Evolutionary conservation across 2,329 filamentous ascomycete species (phyloP), one percentile per base, ranked within the genome.

Genomic region (Aureobasidium sp.): DNA sequence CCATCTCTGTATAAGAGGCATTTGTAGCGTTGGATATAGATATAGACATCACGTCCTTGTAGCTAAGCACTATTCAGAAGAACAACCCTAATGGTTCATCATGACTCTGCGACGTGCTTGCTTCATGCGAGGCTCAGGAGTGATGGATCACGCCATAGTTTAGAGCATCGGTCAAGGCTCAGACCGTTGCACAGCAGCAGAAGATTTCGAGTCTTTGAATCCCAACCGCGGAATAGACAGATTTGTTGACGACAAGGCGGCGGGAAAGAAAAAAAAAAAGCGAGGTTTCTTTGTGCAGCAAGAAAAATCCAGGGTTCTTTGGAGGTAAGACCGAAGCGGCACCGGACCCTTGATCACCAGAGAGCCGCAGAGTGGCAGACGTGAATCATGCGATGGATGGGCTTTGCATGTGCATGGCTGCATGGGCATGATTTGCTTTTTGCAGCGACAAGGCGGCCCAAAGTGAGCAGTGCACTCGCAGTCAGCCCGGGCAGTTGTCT

Each of bases 231-330:
- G 49, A 29, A 46, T 43, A 33, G 27, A 21, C 11, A 57, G 40
- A 57, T 35, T 49, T 47, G 55, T 49, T 49, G 55, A 31, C 21
- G 55, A 57, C 47, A 57, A 57, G 54, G 31, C 29, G 38, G 10
- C 27, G 53, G 27, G n/a, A n/a, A n/a, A n/a, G n/a, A n/a, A n/a
- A 4, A 29, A 29, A 37, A 51, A 33, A 29, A 51, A 51, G n/a
- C 23, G 37, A 40, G 37, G 25, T 21, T 43, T 55, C 51, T 57
- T 57, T 58, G 33, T 38, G 31, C 37, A 38, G 33, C 40, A 38
- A 58, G 54, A 58, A 58, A 58, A 57, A 47, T 4, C 27, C 38
- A 57, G 37, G 53, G 53, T 35, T 46, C 38, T n/a, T 13, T n/a
- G 37, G n/a, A 37, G 53, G 40, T 57, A 57, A 13, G 40, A 27